These are phyloP conservation scores for Musa troglodytarum DNA, from an alignment of 176 grass and related monocot genomes.

Conservation along the genomic window DNA sequence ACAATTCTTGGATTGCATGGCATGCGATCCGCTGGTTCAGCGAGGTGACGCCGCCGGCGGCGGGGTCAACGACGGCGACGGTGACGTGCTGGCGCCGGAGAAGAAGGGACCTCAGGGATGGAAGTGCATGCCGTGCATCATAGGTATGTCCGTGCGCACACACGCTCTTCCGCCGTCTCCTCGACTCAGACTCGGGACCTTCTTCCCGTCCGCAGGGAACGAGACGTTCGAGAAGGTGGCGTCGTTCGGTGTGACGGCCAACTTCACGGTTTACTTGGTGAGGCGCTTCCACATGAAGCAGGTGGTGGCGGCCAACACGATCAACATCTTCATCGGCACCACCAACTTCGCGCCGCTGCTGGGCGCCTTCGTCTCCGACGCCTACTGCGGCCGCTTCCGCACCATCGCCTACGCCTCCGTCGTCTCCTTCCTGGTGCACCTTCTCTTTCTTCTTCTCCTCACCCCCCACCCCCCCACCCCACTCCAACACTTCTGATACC, in stretches of 20 bases:
- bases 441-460: background rate
- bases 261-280: slow-evolving; percentile 35
- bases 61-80: background rate
- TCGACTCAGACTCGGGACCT: background rate
- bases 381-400: slow-evolving; percentile 41
- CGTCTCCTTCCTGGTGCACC: slow-evolving; percentile 9
- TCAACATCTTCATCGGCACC: slow-evolving; percentile 34
- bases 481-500: background rate
- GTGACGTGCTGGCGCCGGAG: background rate
- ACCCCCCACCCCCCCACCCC: background rate
- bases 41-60: background rate
- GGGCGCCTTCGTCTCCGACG: slow-evolving; percentile 38
- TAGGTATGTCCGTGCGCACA: slow-evolving; percentile 15
- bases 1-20: background rate
- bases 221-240: slow-evolving; percentile 37
- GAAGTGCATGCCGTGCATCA: slow-evolving; percentile 45
- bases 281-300: slow-evolving; percentile 26
- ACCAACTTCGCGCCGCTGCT: slow-evolving; percentile 34
- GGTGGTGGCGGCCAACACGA: slow-evolving; percentile 27
- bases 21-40: background rate
- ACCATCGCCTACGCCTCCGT: slow-evolving; percentile 20
- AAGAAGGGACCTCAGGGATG: slow-evolving; percentile 26
- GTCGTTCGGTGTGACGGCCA: slow-evolving; percentile 34
- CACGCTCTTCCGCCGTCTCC: background rate
- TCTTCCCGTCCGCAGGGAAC: background rate